A percentile compares a stretch with the other conserved stretches of the same genome.
Evolutionary conservation across 305 asterid species (phyloP).

Genomic region (Fraxinus floribunda): DNA sequence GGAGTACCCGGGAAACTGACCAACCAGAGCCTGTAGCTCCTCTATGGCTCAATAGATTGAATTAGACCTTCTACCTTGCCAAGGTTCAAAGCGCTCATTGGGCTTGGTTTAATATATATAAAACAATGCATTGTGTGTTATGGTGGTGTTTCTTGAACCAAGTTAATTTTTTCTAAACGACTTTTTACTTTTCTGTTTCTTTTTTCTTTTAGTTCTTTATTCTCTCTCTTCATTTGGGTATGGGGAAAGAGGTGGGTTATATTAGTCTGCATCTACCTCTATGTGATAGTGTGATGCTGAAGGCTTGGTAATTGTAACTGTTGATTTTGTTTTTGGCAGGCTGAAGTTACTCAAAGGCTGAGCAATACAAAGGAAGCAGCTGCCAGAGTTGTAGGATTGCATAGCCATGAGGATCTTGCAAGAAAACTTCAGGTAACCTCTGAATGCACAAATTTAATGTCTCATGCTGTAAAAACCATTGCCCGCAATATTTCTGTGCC

Average conservation of each 20-base stretch:
- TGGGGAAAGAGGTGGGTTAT: background rate
- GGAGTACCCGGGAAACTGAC: background rate
- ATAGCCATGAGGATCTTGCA: slow-evolving; percentile 84
- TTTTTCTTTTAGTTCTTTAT: background rate
- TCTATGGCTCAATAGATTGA: background rate
- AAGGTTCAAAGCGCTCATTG: background rate
- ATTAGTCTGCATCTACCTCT: background rate
- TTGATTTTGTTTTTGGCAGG: slow-evolving; percentile 41
- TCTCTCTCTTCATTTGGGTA: background rate
- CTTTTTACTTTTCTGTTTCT: background rate
- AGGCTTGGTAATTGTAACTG: background rate
- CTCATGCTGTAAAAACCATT: background rate
- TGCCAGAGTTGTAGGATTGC: slow-evolving; percentile 46
- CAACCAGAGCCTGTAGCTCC: background rate
- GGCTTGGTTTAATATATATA: background rate
- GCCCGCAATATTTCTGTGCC: background rate
- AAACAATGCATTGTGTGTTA: background rate
- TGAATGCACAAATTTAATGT: background rate
- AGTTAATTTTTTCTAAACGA: background rate
- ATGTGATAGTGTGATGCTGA: background rate
- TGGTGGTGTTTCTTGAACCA: background rate
- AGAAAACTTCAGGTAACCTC: slow-evolving; percentile 63
- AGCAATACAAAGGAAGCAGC: slow-evolving; percentile 51
- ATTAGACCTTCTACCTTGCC: background rate
- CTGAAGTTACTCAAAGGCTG: slow-evolving; percentile 82